Conservation (phyloP, 176 grass and related monocot genomes). For the Avena atlantica region DNA sequence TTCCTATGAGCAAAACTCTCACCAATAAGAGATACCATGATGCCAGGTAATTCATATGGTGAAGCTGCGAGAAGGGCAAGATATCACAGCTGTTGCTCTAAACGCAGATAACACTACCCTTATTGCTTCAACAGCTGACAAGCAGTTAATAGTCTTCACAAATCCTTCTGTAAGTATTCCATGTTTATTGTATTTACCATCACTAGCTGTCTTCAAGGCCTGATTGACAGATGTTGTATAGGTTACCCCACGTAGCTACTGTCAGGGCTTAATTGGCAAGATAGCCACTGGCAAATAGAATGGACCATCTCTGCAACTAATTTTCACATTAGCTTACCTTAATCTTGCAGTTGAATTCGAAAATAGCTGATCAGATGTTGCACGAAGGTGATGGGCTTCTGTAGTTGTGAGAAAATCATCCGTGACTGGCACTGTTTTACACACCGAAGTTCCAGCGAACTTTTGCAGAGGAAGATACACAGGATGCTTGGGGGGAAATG, state of each 20-base stretch:
- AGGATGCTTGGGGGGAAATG: constrained; percentile 14
- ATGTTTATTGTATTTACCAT: constrained; percentile 32
- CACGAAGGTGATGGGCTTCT: constrained; percentile 69
- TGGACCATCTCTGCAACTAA: constrained; percentile 19
- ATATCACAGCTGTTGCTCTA: constrained; percentile 75
- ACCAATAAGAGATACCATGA: constrained; percentile 21
- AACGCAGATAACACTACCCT: constrained; percentile 86
- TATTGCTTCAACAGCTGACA: constrained; percentile 88
- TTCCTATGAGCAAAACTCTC: constrained; percentile 39
- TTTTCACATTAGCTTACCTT: constrained; percentile 9
- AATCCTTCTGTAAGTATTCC: constrained; percentile 67
- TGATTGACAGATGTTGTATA: constrained; percentile 21
- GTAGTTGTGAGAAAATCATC: constrained; percentile 43
- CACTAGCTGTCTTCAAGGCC: neutral
- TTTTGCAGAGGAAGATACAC: neutral
- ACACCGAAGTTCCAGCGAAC: constrained; percentile 15
- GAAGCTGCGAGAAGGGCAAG: constrained; percentile 68
- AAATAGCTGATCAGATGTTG: constrained; percentile 74
- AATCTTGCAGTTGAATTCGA: constrained; percentile 65
- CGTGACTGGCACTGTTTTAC: constrained; percentile 2
- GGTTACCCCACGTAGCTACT: neutral
- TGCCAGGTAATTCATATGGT: constrained; percentile 81
- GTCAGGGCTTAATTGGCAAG: constrained; percentile 14
- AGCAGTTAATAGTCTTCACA: constrained; percentile 82
- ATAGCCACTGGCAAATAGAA: neutral